Percentiles rank a stretch among this genome's conserved stretches.
Conservation (phyloP, 2,329 filamentous ascomycete genomes). For the Colletotrichum paranaense region DNA sequence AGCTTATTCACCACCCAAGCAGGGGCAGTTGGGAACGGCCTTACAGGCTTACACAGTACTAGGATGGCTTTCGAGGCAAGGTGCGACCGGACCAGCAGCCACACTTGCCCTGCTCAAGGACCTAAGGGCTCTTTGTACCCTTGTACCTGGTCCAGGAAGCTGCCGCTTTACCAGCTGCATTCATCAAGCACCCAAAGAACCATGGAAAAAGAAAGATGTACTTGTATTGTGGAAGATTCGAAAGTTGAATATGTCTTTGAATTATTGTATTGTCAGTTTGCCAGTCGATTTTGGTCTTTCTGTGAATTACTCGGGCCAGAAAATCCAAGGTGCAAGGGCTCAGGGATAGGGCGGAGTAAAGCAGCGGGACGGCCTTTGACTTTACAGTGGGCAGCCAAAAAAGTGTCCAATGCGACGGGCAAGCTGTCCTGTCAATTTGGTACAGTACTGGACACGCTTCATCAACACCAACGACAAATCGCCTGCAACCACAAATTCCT, state of each 20-base stretch:
- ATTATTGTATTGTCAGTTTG: background rate
- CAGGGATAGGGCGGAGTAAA: background rate
- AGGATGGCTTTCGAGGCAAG: slow-evolving; percentile 9
- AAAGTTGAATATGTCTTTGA: background rate
- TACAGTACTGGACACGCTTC: slow-evolving; percentile 36
- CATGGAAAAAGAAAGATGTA: background rate
- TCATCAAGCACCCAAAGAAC: background rate
- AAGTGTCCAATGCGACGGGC: slow-evolving; percentile 27
- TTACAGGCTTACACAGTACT: background rate
- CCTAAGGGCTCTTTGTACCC: slow-evolving; percentile 8
- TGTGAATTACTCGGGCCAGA: background rate
- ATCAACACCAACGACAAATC: slow-evolving; percentile 21
- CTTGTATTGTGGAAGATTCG: background rate
- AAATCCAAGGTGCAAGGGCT: background rate
- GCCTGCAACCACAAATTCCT: slow-evolving; percentile 26
- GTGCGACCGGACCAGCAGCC: slow-evolving; percentile 5
- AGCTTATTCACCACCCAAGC: slow-evolving; percentile 31
- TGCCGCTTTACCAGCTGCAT: slow-evolving; percentile 15
- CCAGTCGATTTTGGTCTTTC: background rate
- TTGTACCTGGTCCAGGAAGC: background rate
- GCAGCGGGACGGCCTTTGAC: slow-evolving; percentile 30
- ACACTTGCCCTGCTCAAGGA: slow-evolving; percentile 11
- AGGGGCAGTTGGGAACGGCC: slow-evolving; percentile 1
- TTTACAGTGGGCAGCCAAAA: slow-evolving; percentile 27
- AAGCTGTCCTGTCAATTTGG: slow-evolving; percentile 33